Conservation (phyloP, 331 rosid genomes). For the Spiraea crenata region DNA sequence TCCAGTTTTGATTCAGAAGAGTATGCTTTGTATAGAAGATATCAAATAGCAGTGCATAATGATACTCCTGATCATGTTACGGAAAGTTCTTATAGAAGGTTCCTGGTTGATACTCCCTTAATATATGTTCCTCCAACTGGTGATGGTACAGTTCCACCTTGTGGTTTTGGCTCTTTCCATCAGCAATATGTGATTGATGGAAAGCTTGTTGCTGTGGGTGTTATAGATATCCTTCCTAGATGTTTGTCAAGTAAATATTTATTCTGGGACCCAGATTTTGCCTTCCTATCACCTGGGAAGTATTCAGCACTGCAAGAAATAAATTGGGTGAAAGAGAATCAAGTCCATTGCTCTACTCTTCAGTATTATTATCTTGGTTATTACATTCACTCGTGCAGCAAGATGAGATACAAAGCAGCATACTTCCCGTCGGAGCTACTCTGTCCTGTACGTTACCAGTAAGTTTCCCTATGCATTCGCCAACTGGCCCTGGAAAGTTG, state of each 20-base stretch:
- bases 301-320: constrained; percentile 91
- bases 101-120: constrained; percentile 82
- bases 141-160: constrained; percentile 73
- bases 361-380: constrained; percentile 93
- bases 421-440: constrained; percentile 85
- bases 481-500: background rate
- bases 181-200: constrained; percentile 86
- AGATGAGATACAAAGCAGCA: constrained; percentile 97
- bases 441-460: constrained; percentile 88
- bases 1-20: constrained; percentile 85
- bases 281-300: constrained; percentile 92
- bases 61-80: constrained; percentile 66
- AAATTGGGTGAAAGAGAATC: constrained; percentile 83
- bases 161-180: constrained; percentile 98
- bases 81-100: constrained; percentile 62
- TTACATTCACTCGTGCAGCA: constrained; percentile 84
- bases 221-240: constrained; percentile 85
- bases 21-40: constrained; percentile 59
- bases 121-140: constrained; percentile 55
- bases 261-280: constrained; percentile 97
- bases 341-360: constrained; percentile 64
- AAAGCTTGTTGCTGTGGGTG: constrained; percentile 89
- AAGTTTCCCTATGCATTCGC: constrained; percentile 34
- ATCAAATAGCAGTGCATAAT: constrained; percentile 77
- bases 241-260: constrained; percentile 93